Evolutionary conservation across 1,139 yeast genomes (phyloP).

Genomic region (Diutina ranongensis): DNA sequence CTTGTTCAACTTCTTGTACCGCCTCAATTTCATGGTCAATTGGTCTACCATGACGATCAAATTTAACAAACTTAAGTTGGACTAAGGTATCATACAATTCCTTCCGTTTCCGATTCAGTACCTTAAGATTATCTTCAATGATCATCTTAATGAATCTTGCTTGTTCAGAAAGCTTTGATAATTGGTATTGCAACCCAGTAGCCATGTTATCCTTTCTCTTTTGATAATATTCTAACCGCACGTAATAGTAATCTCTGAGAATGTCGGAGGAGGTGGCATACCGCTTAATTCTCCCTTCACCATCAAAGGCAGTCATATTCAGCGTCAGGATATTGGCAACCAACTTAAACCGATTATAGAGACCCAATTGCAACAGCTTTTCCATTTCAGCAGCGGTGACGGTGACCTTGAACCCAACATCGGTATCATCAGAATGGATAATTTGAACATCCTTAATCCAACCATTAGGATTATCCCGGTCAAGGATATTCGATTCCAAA

Average conservation of each 20-base stretch:
- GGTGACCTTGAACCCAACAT: conserved; percentile 64
- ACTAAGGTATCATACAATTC: conserved; percentile 55
- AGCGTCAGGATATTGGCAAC: conserved; percentile 55
- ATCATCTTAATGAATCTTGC: conserved; percentile 89
- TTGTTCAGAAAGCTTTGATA: conserved; percentile 66
- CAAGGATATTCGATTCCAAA: conserved; percentile 66
- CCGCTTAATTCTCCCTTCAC: conserved; percentile 79
- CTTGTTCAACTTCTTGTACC: conserved; percentile 11
- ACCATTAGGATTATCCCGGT: conserved; percentile 47
- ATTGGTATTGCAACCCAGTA: conserved; percentile 57
- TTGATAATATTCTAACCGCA: conserved; percentile 83
- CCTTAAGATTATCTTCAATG: conserved; percentile 57
- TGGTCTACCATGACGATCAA: conserved; percentile 54
- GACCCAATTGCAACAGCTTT: conserved; percentile 61
- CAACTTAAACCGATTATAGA: conserved; percentile 75
- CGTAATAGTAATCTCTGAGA: conserved; percentile 70
- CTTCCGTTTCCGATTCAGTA: conserved; percentile 65
- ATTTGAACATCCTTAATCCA: conserved; percentile 97
- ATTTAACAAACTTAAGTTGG: conserved; percentile 59
- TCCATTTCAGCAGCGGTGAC: conserved; percentile 74
- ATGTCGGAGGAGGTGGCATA: conserved; percentile 71
- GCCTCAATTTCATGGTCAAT: conserved; percentile 10
- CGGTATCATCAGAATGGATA: conserved; percentile 52
- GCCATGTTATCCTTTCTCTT: conserved; percentile 77
- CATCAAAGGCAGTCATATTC: conserved; percentile 95